Evolutionary conservation across 257 asterid genomes (phyloP).

Genomic region (Capsicum pubescens): DNA sequence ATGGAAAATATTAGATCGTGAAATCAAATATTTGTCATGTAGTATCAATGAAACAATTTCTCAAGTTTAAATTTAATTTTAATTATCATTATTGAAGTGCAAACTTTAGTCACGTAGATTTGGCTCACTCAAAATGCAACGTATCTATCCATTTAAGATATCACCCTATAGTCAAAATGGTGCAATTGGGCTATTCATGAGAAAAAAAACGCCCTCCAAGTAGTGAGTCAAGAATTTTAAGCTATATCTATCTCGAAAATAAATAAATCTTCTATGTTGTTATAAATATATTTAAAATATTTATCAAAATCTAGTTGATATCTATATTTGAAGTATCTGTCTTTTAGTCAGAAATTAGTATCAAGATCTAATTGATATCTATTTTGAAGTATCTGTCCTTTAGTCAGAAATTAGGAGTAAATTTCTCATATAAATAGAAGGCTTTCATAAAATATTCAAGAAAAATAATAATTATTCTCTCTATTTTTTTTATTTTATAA

Average conservation of each 20-base stretch:
- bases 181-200: not conserved
- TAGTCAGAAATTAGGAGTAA: too few species aligned
- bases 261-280: not conserved
- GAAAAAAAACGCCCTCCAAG: conserved; percentile 1
- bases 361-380: too few species aligned
- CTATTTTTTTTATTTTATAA: too few species aligned
- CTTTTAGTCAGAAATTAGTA: too few species aligned
- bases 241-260: not conserved
- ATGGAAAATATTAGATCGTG: too few species aligned
- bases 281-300: too few species aligned
- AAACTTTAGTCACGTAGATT: not conserved
- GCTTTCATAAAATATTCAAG: too few species aligned
- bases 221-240: conserved; percentile 4
- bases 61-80: not conserved
- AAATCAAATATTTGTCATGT: not conserved
- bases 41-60: not conserved
- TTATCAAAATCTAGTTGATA: too few species aligned
- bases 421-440: too few species aligned
- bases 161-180: not conserved
- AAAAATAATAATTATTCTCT: too few species aligned
- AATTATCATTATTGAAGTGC: not conserved
- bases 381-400: too few species aligned
- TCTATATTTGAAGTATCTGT: too few species aligned
- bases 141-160: not conserved
- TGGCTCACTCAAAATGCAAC: not conserved